These are phyloP conservation scores for Chrysoporthe deuterocubensis DNA, from an alignment of 2,329 filamentous ascomycete species.

Conservation along the genomic window DNA sequence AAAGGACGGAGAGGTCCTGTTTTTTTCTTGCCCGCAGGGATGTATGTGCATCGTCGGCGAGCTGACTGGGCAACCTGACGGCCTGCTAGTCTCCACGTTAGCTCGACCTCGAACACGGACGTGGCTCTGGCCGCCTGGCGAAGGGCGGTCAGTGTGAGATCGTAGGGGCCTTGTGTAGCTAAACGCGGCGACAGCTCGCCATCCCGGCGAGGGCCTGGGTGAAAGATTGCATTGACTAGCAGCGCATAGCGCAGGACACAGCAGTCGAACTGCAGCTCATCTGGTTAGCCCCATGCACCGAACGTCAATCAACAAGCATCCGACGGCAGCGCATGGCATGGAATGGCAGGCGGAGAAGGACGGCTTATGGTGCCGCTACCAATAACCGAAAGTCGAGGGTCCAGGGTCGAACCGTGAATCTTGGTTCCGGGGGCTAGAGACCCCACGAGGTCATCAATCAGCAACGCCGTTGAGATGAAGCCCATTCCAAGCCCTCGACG, in stretches of 20 bases:
- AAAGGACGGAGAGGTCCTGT: no score
- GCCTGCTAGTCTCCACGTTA: slow-evolving; percentile 10
- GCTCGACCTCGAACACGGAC: slow-evolving; percentile 4
- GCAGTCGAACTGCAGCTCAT: slow-evolving; percentile 3
- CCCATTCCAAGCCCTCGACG: not conserved
- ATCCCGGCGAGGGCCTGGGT: not conserved
- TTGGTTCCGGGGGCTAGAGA: not conserved
- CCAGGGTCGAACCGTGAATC: not conserved
- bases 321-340: slow-evolving; percentile 4
- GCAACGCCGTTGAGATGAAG: slow-evolving; percentile 16
- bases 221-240: not conserved
- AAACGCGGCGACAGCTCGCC: not conserved
- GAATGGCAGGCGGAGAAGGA: not conserved
- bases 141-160: slow-evolving; percentile 24
- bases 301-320: not conserved
- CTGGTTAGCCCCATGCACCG: slow-evolving; percentile 4
- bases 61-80: slow-evolving; percentile 11
- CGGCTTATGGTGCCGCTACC: not conserved
- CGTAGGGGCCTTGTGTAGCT: not conserved
- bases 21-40: slow-evolving; percentile 1
- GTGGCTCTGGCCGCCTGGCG: slow-evolving; percentile 5
- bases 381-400: slow-evolving; percentile 10
- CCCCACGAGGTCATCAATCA: slow-evolving; percentile 19
- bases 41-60: not conserved
- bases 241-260: not conserved